phyloP scores from a whole-genome alignment of 345 rosid genomes.

The sweet orange (Citrus sinensis) region DNA sequence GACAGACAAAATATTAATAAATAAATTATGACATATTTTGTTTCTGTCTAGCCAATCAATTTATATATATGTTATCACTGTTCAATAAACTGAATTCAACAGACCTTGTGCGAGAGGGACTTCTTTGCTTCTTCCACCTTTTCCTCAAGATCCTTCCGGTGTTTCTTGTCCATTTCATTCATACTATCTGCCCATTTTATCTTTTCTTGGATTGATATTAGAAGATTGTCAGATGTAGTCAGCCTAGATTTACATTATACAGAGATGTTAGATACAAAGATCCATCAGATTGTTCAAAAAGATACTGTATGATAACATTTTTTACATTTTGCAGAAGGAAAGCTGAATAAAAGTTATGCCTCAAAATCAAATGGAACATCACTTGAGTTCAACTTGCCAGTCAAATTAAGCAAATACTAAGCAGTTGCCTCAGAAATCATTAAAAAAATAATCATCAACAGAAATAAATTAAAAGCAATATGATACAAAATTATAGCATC shows the following conservation, averaged over 20 bases:
- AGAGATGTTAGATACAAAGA: background rate
- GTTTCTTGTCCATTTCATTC: conserved; percentile 86
- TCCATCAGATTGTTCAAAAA: background rate
- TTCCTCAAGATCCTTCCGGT: conserved; percentile 76
- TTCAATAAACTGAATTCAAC: conserved; percentile 46
- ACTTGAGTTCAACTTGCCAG: background rate
- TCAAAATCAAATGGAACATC: background rate
- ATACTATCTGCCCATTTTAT: conserved; percentile 98
- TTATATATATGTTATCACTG: background rate
- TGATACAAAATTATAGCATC: background rate
- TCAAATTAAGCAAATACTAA: background rate
- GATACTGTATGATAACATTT: background rate
- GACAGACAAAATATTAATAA: background rate
- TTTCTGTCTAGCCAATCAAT: background rate
- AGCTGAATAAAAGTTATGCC: no score
- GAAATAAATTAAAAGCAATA: background rate
- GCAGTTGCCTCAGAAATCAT: background rate
- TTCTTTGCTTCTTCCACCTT: conserved; percentile 80
- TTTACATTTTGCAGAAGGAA: no score
- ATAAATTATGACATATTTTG: background rate
- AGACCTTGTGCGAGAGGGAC: conserved; percentile 83
- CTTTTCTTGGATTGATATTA: conserved; percentile 86
- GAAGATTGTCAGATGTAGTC: conserved; percentile 79
- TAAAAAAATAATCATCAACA: background rate
- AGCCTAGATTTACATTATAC: conserved; percentile 49